Base-by-base conservation (phyloP, 2,329 filamentous ascomycete species). In the Fusarium lyarnte region DNA sequence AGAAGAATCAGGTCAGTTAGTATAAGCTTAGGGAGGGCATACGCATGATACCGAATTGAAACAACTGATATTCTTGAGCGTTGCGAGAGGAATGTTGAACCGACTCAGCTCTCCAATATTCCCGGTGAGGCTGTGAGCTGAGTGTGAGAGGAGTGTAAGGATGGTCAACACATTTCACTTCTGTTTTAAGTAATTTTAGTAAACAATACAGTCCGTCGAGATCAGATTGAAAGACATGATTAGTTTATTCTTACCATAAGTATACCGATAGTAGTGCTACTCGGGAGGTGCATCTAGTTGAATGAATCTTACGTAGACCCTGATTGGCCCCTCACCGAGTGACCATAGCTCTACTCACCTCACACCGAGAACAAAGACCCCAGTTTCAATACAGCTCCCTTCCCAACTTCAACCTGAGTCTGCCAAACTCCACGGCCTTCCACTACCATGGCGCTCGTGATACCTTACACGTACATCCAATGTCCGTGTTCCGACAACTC, bases 391-490 rank as follows among this genome's bases (percentile, higher is more conserved):
- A 68, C 58, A 75, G 75, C 75, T 77, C 59, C 35, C 60, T 58
- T 33, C n/a, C 47, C 54, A 54, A 55, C 52, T 51, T 66, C 51
- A 57, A 43, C 25, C 54, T 36, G 62, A 69, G 69, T 73, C 66
- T 68, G 63, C 61, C 59, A 60, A 65, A 64, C 42, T 54, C 63
- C 27, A 64, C 64, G 46, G 59, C 53, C 54, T 25, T 70, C 53
- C 69, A 62, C 69, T 66, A 69, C 69, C 47, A 89, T 89, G 87
- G 79, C 86, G 63, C 81, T 83, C 58, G 84, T 87, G 72, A 86
- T 84, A 53, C 89, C 89, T 4, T 92, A 92, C 82, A 90, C 88
- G 58, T 92, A 89, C 80, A 89, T 92, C 33, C 90, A 91, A 79
- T 92, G 90, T 76, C 90, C 90, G 47, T 92, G 90, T 79, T 88